Base-by-base conservation (phyloP, 108 stramenopile species). In the Fistulifera pelliculosa region DNA sequence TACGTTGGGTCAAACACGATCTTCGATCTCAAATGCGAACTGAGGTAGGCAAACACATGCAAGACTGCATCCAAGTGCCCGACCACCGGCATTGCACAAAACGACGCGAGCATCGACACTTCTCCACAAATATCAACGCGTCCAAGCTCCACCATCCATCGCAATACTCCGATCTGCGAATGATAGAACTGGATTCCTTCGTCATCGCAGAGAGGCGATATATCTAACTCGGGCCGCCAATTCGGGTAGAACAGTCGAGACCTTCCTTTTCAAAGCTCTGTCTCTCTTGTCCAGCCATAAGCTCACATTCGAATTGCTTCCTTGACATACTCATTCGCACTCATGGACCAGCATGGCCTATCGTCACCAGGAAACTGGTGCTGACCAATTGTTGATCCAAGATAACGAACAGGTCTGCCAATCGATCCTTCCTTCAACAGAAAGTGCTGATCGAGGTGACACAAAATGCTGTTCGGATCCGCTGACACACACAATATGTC, bases 141-240 rank as follows among this genome's bases (percentile, higher is more conserved):
- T 26, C 75, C 69, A 8, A 77, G 38, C 38, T 81, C 74, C 19
- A 74, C 70, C 31, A 65, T 62, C 76, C 76, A 81, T 24, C 71
- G 56, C 0, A 76, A 48, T 5, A 73, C 49, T 11, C 77, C 73
- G 43, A 79, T 69, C 31, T 58, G 56, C 14, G 49, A 57, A 14
- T 67, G 65, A 39, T 39, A 78, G 28, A 59, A 68, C 14, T 44
- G 27, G 7, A 62, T 52, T 13, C 49, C 43, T 3, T 70, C 22
- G 7, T 44, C 27, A 14, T 60, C 45, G 12, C 47, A 38, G 10
- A 19, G 7, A 13, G 19, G n/a, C 2, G 69, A 49, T 1, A 49
- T 48, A 40, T 61, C 69, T 0, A 70, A n/a, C 47, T 70, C 11
- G 69, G 62, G 13, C 44, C 31, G 39, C 54, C 59, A 12, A 25